Percentiles rank a stretch among this genome's conserved stretches.
These are phyloP conservation scores for Drechmeria coniospora DNA, from an alignment of 2,329 filamentous ascomycete species.

Conservation along the genomic window DNA sequence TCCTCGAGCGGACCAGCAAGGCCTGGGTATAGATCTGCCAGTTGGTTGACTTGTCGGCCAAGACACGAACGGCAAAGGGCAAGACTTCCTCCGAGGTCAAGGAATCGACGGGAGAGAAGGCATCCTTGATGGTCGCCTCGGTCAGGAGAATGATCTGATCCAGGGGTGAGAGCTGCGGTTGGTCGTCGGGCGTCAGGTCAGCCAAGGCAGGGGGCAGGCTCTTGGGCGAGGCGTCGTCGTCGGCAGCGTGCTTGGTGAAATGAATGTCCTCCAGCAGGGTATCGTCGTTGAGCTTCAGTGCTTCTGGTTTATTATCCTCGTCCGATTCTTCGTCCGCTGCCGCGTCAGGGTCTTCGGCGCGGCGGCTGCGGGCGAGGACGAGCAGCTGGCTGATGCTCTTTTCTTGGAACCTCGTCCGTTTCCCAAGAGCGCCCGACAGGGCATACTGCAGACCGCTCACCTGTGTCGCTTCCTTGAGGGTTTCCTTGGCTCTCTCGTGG, in stretches of 20 bases:
- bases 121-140: slow-evolving; percentile 78
- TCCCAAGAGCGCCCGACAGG: slow-evolving; percentile 75
- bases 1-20: slow-evolving; percentile 72
- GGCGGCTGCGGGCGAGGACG: slow-evolving; percentile 67
- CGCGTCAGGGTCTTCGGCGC: slow-evolving; percentile 18
- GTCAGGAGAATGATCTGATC: slow-evolving; percentile 87
- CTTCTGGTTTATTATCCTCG: slow-evolving; percentile 37
- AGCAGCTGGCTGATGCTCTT: slow-evolving; percentile 77
- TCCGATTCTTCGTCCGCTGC: slow-evolving; percentile 8
- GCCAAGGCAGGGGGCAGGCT: slow-evolving; percentile 45
- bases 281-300: slow-evolving; percentile 75
- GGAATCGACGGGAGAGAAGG: slow-evolving; percentile 64
- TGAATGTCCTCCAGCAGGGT: slow-evolving; percentile 78
- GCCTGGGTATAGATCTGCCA: slow-evolving; percentile 98
- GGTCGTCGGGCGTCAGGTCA: slow-evolving; percentile 57
- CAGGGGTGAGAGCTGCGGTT: slow-evolving; percentile 66
- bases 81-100: slow-evolving; percentile 87
- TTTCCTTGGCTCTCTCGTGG: slow-evolving; percentile 57
- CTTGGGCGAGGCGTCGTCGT: slow-evolving; percentile 18
- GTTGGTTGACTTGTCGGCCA: slow-evolving; percentile 80
- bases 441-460: slow-evolving; percentile 64
- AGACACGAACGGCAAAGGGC: slow-evolving; percentile 76
- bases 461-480: slow-evolving; percentile 51
- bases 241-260: slow-evolving; percentile 45
- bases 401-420: slow-evolving; percentile 66